A percentile compares a stretch with the other conserved stretches of the same genome.
Conservation (phyloP, 2,329 filamentous ascomycete genomes). For the Trichoderma afroharzianum region DNA sequence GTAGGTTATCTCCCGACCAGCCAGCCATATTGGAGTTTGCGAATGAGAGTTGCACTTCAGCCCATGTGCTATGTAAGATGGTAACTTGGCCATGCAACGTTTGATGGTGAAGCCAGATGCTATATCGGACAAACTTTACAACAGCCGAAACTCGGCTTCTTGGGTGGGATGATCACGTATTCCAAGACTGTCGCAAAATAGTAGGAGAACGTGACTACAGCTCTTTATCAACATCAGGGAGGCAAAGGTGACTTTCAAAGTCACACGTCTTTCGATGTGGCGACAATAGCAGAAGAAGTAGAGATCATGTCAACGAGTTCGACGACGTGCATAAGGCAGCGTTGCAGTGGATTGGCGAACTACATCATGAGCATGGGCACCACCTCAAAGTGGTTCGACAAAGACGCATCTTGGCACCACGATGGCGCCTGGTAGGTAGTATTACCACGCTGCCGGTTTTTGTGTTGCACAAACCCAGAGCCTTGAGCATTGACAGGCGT, state of each 20-base stretch:
- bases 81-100: background rate
- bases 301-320: background rate
- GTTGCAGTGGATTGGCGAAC: slow-evolving; percentile 7
- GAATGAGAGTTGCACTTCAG: background rate
- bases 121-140: background rate
- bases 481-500: background rate
- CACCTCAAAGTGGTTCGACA: background rate
- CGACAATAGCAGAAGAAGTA: background rate
- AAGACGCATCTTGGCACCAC: background rate
- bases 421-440: background rate
- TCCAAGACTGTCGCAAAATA: background rate
- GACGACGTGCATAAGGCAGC: background rate
- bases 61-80: background rate
- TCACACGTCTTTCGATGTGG: background rate
- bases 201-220: background rate
- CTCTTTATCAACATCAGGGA: background rate
- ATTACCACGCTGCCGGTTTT: background rate
- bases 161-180: background rate
- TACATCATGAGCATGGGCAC: background rate
- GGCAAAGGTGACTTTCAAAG: background rate
- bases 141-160: background rate
- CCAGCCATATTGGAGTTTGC: background rate
- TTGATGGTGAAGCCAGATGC: background rate
- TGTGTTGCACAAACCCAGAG: background rate
- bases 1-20: background rate